Base-by-base conservation (phyloP, 179 eudicot genomes). In the Camellia oleifera region DNA sequence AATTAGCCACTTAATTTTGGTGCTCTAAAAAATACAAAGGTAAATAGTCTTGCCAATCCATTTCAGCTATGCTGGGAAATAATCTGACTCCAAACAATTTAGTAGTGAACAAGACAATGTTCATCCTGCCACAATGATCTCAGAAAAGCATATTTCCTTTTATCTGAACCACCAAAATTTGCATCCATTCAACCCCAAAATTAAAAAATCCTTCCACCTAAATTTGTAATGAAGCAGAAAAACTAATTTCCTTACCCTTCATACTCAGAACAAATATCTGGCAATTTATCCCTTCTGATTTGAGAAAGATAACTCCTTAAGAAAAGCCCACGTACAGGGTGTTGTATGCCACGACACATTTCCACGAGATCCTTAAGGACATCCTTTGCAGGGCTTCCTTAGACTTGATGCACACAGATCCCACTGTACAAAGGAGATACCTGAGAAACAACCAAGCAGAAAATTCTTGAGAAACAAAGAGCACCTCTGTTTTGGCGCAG, bases 351-450 rank as follows among this genome's bases (percentile, higher is more conserved):
- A 69, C 97, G 98, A 80, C 99, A 96, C 98, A 96, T 89, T 88
- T 96, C 99, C 52, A 96, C 99, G 77, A 96, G 92, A 87, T 96
- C 99, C 81, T 96, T 96, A 32, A 96, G 93, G 64, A 96, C 90
- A 87, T 94, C 99, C 86, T 94, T 96, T n/a, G n/a, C n/a, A n/a
- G n/a, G 82, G 97, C 98, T 87, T 96, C 98, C 89, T 92, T 96
- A 70, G 98, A 94, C 78, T 94, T 91, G 78, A 96, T 94, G 84
- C 94, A 96, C 60, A 96, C 99, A 81, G 97, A 94, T 85, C 99
- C 99, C 70, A 90, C 99, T n/a, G n/a, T 98, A 92, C 82, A 96
- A 96, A 96, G 89, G 76, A 96, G 99, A 83, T 96, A 96, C 91
- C 99, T n/a, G 87, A 78, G 56, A 79, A 72, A 80, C 17, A 50